phyloP scores from a whole-genome alignment of 225 moss, liverwort and hornwort genomes.

The Pleurozium schreberi region DNA sequence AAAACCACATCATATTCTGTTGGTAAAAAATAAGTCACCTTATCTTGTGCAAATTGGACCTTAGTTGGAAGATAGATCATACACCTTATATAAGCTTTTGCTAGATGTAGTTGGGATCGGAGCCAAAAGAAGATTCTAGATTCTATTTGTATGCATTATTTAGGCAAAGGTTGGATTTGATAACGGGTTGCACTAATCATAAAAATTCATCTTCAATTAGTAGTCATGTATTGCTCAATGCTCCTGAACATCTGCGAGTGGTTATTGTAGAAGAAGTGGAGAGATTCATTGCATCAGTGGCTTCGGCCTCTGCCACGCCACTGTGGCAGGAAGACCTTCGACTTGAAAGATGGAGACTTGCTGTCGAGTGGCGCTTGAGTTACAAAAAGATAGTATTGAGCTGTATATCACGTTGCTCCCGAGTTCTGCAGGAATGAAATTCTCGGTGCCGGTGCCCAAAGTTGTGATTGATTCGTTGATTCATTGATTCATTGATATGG shows the following conservation, averaged over 20 bases:
- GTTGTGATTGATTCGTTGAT: not conserved
- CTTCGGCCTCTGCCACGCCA: not conserved
- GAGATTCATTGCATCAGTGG: not conserved
- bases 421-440: not conserved
- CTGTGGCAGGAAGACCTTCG: slow-evolving; percentile 4
- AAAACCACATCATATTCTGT: no score
- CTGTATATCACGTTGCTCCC: slow-evolving; percentile 37
- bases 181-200: no score
- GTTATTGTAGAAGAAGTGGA: slow-evolving; percentile 18
- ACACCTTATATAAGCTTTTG: no score
- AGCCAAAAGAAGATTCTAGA: no score
- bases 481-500: not conserved
- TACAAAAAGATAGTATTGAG: slow-evolving; percentile 50
- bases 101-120: no score
- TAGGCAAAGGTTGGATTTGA: no score
- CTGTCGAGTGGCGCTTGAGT: slow-evolving; percentile 69
- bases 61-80: no score
- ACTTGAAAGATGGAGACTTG: slow-evolving; percentile 78
- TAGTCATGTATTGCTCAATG: not conserved
- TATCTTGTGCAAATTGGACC: no score
- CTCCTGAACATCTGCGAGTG: slow-evolving; percentile 1
- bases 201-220: not conserved
- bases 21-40: no score
- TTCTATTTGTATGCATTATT: no score
- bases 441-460: not conserved